Conservation (phyloP, 2,329 filamentous ascomycete species). For the Dactylellina sp. region DNA sequence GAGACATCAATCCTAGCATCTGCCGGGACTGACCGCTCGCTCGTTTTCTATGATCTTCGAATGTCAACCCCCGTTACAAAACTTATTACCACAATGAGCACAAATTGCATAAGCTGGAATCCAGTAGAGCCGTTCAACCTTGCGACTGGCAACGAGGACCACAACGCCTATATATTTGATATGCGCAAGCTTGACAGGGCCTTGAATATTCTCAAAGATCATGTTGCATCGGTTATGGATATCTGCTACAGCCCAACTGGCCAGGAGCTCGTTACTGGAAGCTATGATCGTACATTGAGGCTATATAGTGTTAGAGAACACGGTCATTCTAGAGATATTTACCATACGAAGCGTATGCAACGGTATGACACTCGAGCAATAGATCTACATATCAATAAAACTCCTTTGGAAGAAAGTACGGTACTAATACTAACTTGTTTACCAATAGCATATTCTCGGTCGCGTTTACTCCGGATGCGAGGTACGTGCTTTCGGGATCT, state of each 20-base stretch:
- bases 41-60: slow-evolving; percentile 92
- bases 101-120: slow-evolving; percentile 89
- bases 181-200: slow-evolving; percentile 90
- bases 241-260: slow-evolving; percentile 95
- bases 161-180: slow-evolving; percentile 93
- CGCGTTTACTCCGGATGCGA: slow-evolving; percentile 86
- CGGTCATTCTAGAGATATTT: slow-evolving; percentile 76
- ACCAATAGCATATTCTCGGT: slow-evolving; percentile 78
- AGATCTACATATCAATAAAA: background rate
- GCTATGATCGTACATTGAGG: slow-evolving; percentile 87
- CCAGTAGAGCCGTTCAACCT: slow-evolving; percentile 98
- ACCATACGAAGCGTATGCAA: slow-evolving; percentile 98
- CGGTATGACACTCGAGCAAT: slow-evolving; percentile 63
- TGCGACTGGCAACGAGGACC: slow-evolving; percentile 91
- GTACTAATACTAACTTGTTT: background rate
- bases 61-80: slow-evolving; percentile 85
- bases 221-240: slow-evolving; percentile 93
- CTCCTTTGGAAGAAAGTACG: background rate
- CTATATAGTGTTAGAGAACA: slow-evolving; percentile 59
- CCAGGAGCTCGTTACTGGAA: slow-evolving; percentile 89
- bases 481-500: slow-evolving; percentile 88
- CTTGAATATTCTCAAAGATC: slow-evolving; percentile 88
- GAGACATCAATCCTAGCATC: slow-evolving; percentile 92
- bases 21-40: slow-evolving; percentile 82
- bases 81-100: slow-evolving; percentile 82